These are phyloP conservation scores for Hemerocallis citrina DNA, from an alignment of 106 monocot genomes.

Conservation along the genomic window DNA sequence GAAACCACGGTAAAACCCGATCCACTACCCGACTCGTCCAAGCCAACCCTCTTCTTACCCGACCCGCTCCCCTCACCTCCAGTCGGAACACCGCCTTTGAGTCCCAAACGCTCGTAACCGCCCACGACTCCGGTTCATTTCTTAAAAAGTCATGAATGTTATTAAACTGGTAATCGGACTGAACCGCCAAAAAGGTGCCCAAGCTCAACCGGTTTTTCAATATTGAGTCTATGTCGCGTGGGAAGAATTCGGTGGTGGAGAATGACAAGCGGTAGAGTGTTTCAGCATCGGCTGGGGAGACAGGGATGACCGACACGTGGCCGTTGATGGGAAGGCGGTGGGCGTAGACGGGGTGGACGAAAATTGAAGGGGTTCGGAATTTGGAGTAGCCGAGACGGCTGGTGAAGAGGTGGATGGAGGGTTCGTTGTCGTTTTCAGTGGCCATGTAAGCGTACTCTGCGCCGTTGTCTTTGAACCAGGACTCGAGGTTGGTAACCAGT, in stretches of 20 bases:
- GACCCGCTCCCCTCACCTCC: slow-evolving; percentile 56
- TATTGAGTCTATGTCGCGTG: slow-evolving; percentile 68
- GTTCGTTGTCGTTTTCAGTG: slow-evolving; percentile 51
- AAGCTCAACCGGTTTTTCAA: slow-evolving; percentile 53
- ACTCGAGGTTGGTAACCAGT: slow-evolving; percentile 52
- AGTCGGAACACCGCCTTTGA: slow-evolving; percentile 56
- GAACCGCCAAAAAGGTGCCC: slow-evolving; percentile 52
- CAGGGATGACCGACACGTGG: slow-evolving; percentile 19
- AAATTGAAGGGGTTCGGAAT: slow-evolving; percentile 61
- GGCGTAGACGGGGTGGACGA: slow-evolving; percentile 69
- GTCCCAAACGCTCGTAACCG: slow-evolving; percentile 86
- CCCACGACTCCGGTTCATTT: slow-evolving; percentile 64
- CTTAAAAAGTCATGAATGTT: slow-evolving; percentile 21
- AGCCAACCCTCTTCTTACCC: slow-evolving; percentile 28
- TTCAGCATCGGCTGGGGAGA: slow-evolving; percentile 36
- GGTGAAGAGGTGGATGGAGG: slow-evolving; percentile 60
- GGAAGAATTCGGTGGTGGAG: slow-evolving; percentile 79
- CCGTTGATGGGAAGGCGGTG: slow-evolving; percentile 8
- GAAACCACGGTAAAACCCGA: slow-evolving; percentile 53
- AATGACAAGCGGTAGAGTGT: slow-evolving; percentile 40
- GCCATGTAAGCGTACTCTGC: slow-evolving; percentile 92
- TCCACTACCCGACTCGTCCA: slow-evolving; percentile 47
- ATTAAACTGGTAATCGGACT: not conserved
- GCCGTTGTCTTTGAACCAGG: slow-evolving; percentile 57
- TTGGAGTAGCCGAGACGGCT: slow-evolving; percentile 50